phyloP scores from a whole-genome alignment of 1,284 basidiomycete genomes.

The Trametes pubescens region DNA sequence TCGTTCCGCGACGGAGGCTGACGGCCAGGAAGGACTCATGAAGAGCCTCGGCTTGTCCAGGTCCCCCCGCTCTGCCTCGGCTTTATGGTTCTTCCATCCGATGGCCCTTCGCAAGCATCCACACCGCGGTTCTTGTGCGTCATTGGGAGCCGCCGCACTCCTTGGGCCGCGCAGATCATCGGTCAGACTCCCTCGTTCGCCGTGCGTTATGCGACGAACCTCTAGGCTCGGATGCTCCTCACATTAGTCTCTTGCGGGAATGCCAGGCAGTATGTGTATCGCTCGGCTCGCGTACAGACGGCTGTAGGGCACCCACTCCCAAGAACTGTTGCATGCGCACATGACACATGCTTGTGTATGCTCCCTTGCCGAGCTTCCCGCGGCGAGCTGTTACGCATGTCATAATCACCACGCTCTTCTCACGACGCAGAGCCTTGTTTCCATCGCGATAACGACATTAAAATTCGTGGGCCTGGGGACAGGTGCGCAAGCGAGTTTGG shows the following conservation, averaged over 20 bases:
- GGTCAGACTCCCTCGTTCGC: background rate
- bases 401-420: background rate
- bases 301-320: no score
- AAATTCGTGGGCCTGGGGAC: no score
- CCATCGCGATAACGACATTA: background rate
- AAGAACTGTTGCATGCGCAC: no score
- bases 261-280: no score
- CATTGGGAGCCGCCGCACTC: background rate
- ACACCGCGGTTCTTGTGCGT: background rate
- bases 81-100: background rate
- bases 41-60: slow-evolving; percentile 8
- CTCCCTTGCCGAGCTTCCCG: no score
- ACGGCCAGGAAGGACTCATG: background rate
- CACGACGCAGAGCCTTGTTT: background rate
- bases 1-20: background rate
- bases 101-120: background rate
- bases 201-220: no score
- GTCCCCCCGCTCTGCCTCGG: background rate
- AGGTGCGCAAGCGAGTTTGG: no score
- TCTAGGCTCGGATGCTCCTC: no score
- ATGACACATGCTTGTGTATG: no score
- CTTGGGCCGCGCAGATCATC: background rate
- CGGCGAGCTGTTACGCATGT: background rate
- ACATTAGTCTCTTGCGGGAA: no score
- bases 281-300: no score